These are phyloP conservation scores for Epipyxis sp. DNA, from an alignment of 108 stramenopile genomes.

Conservation along the genomic window DNA sequence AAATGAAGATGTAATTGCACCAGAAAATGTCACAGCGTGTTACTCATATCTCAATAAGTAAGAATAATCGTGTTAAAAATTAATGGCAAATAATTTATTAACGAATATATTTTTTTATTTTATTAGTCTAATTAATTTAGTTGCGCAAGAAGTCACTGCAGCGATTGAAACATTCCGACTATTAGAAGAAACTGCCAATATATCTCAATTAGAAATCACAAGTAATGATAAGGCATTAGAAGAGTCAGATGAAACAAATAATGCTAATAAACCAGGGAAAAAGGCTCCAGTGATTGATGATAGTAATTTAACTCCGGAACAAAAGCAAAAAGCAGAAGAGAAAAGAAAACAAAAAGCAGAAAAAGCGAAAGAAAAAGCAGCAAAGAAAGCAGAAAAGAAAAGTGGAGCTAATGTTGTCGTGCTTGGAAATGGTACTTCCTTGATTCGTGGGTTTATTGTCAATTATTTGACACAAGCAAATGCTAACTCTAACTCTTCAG, in stretches of 20 bases:
- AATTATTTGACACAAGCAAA: slow-evolving; percentile 13
- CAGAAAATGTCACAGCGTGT: too few species aligned
- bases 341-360: slow-evolving; percentile 75
- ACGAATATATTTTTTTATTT: too few species aligned
- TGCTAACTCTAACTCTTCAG: slow-evolving; percentile 33
- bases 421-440: slow-evolving; percentile 59
- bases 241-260: background rate
- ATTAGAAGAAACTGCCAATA: background rate
- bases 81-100: too few species aligned
- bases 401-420: slow-evolving; percentile 49
- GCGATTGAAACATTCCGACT: background rate
- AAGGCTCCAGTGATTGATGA: slow-evolving; percentile 27
- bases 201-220: background rate
- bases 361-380: slow-evolving; percentile 68
- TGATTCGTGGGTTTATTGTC: slow-evolving; percentile 38
- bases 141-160: background rate
- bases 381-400: slow-evolving; percentile 62
- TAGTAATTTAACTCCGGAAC: slow-evolving; percentile 54
- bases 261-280: background rate
- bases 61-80: too few species aligned
- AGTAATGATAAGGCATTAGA: background rate
- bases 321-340: slow-evolving; percentile 67
- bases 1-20: too few species aligned
- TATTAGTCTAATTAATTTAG: too few species aligned
- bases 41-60: too few species aligned